Conservation (phyloP, 1,284 basidiomycete genomes). For the Mycena citricolor region DNA sequence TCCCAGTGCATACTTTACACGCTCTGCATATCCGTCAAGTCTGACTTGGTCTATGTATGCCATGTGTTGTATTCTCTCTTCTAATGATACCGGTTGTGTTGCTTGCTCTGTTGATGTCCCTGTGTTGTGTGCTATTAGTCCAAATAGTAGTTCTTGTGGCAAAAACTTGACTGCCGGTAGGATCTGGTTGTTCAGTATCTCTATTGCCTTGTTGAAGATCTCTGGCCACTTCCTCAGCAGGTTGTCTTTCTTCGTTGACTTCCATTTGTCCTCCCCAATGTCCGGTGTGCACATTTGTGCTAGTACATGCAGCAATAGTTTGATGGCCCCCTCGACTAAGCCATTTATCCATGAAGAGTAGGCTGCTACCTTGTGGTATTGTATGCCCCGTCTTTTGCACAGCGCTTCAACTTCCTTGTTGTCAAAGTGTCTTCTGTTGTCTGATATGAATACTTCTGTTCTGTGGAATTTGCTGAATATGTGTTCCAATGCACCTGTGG, state of each 20-base stretch:
- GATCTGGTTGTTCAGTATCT: conserved; percentile 27
- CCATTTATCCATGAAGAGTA: conserved; percentile 37
- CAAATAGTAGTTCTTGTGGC: conserved; percentile 23
- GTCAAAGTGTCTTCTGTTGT: conserved; percentile 40
- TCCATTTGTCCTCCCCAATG: conserved; percentile 32
- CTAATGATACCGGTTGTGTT: neutral
- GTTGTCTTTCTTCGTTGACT: conserved; percentile 9
- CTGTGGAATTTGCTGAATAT: conserved; percentile 28
- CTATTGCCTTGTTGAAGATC: conserved; percentile 31
- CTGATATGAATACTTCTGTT: conserved; percentile 36
- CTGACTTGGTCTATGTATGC: conserved; percentile 32
- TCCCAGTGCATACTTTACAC: conserved; percentile 23
- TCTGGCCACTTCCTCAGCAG: conserved; percentile 32
- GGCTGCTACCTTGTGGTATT: conserved; percentile 29
- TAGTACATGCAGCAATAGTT: conserved; percentile 31
- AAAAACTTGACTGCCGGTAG: conserved; percentile 17
- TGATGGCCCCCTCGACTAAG: conserved; percentile 11
- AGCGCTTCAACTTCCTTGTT: conserved; percentile 31
- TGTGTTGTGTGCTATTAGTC: conserved; percentile 15
- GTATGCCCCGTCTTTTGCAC: conserved; percentile 26
- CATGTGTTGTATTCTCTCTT: conserved; percentile 21
- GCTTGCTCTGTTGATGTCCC: conserved; percentile 28
- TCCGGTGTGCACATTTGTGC: conserved; percentile 30
- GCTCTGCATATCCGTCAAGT: conserved; percentile 29
- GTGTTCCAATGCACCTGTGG: conserved; percentile 19